Conservation (phyloP, 768 basidiomycete genomes). For the Phylloporus rhodoxanthus region DNA sequence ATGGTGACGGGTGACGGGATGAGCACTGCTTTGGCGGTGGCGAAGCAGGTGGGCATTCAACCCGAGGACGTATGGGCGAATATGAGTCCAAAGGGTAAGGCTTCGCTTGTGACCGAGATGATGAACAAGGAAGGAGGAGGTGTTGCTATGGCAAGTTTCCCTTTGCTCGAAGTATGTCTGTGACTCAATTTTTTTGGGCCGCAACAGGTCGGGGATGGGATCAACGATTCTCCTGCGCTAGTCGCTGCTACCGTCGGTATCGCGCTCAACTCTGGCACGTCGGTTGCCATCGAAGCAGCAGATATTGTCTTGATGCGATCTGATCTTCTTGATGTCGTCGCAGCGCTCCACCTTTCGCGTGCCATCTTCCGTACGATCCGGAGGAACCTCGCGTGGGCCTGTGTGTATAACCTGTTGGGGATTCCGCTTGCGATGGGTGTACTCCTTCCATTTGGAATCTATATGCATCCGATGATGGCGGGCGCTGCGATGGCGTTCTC, state of each 20-base stretch:
- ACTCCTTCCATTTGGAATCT: conserved; percentile 84
- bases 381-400: conserved; percentile 94
- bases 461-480: conserved; percentile 97
- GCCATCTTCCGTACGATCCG: conserved; percentile 86
- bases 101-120: conserved; percentile 73
- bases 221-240: conserved; percentile 97
- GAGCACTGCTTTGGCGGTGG: conserved; percentile 82
- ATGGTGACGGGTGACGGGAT: conserved; percentile 94
- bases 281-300: conserved; percentile 96
- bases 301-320: conserved; percentile 98
- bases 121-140: conserved; percentile 61
- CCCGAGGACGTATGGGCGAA: conserved; percentile 82
- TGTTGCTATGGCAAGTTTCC: conserved; percentile 77
- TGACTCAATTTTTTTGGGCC: not conserved
- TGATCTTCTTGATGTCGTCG: conserved; percentile 95
- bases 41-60: conserved; percentile 82
- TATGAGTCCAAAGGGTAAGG: conserved; percentile 96
- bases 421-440: conserved; percentile 98
- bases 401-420: conserved; percentile 86
- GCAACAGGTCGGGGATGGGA: conserved; percentile 89
- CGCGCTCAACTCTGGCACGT: conserved; percentile 92
- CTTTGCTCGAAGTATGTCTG: not conserved
- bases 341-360: conserved; percentile 86
- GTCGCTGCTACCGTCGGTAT: conserved; percentile 96
- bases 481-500: conserved; percentile 99